Percentiles rank a stretch among this genome's conserved stretches.
Conservation (phyloP, 129 eudicot genomes). For the Flaveria sonorensis region DNA sequence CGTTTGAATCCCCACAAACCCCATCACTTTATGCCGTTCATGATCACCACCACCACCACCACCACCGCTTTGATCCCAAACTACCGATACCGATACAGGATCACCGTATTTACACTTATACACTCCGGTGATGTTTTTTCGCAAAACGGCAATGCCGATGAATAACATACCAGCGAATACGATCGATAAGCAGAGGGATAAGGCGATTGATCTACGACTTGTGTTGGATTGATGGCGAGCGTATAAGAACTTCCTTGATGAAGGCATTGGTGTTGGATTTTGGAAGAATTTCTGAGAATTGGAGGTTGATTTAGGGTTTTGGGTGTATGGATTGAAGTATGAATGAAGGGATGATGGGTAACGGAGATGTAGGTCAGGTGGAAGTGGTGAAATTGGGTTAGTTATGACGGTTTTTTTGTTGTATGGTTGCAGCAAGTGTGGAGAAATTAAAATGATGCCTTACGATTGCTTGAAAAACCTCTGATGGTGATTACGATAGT, state of each 20-base stretch:
- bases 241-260: conserved; percentile 56
- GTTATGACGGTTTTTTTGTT: conserved; percentile 29
- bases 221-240: conserved; percentile 47
- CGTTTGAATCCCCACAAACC: conserved; percentile 86
- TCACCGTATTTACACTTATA: conserved; percentile 34
- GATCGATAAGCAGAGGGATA: conserved; percentile 33
- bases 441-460: neutral
- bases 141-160: conserved; percentile 39
- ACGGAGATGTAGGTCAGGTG: neutral
- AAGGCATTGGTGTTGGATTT: conserved; percentile 46
- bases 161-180: conserved; percentile 32
- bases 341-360: conserved; percentile 2
- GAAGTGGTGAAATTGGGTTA: conserved; percentile 20
- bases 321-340: neutral
- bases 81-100: conserved; percentile 68
- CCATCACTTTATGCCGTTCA: conserved; percentile 76
- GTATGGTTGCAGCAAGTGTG: neutral
- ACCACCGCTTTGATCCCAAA: conserved; percentile 53
- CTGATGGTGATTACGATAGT: neutral
- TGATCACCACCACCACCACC: conserved; percentile 31
- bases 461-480: neutral
- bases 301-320: conserved; percentile 31
- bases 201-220: conserved; percentile 46
- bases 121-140: conserved; percentile 26
- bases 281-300: conserved; percentile 29